A percentile compares a stretch with the other conserved stretches of the same genome.
Conservation (phyloP, 2,329 filamentous ascomycete genomes). For the Epichloe hybrida region DNA sequence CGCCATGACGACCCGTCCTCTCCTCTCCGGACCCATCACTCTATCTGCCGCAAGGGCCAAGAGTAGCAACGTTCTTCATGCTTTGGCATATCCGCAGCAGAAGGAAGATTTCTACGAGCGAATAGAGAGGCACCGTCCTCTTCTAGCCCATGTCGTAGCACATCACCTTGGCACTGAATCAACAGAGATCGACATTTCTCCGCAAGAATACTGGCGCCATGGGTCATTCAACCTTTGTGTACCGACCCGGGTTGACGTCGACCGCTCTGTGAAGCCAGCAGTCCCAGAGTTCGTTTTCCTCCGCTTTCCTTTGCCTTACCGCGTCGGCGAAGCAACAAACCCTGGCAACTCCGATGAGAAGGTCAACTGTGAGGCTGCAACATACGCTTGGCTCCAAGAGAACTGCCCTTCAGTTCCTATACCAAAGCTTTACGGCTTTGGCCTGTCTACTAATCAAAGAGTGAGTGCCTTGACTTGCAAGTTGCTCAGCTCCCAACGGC, state of each 20-base stretch:
- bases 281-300: neutral
- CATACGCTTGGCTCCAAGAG: constrained; percentile 11
- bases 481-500: neutral
- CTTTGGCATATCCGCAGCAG: neutral
- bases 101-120: neutral
- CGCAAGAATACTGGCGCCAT: neutral
- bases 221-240: neutral
- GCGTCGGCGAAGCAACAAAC: constrained; percentile 20
- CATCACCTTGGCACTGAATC: neutral
- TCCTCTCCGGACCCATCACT: neutral
- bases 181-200: neutral
- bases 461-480: constrained; percentile 2
- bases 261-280: neutral
- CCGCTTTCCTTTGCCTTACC: constrained; percentile 11
- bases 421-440: constrained; percentile 13
- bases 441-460: constrained; percentile 8
- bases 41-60: neutral
- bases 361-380: constrained; percentile 13
- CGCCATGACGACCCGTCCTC: neutral
- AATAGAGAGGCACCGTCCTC: neutral
- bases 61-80: neutral
- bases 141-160: neutral
- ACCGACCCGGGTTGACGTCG: neutral
- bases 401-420: constrained; percentile 12
- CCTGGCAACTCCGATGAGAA: constrained; percentile 30